phyloP scores from a whole-genome alignment of 805 yeast genomes.

The Lipomyces mesembrius region DNA sequence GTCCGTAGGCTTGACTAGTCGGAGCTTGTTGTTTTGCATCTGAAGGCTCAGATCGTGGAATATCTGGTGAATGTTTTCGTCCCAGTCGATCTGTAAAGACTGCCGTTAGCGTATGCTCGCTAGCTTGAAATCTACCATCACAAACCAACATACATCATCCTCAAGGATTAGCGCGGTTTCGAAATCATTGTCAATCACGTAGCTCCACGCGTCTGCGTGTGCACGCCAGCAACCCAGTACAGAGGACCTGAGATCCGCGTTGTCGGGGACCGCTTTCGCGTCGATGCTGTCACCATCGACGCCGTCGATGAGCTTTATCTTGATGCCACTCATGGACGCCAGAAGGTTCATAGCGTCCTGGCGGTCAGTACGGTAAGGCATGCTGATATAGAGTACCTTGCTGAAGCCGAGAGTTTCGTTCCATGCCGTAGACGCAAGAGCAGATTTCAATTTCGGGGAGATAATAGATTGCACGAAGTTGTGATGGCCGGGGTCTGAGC shows the following conservation, averaged over 20 bases:
- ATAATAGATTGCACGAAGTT: no score
- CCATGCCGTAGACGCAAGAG: no score
- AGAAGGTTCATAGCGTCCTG: conserved; percentile 23
- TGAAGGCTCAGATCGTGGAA: conserved; percentile 16
- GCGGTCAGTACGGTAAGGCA: conserved; percentile 29
- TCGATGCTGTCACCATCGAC: conserved; percentile 16
- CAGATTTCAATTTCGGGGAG: no score
- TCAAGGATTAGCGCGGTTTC: conserved; percentile 26
- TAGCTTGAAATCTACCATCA: no score
- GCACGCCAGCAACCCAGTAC: conserved; percentile 32
- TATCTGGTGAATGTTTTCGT: conserved; percentile 23
- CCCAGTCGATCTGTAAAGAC: conserved; percentile 16
- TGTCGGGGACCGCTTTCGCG: conserved; percentile 23
- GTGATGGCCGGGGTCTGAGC: no score
- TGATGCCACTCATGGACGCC: conserved; percentile 17
- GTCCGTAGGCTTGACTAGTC: conserved; percentile 2
- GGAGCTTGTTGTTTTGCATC: conserved; percentile 29
- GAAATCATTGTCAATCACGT: conserved; percentile 19
- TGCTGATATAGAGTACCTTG: conserved; percentile 20
- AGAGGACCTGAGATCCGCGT: conserved; percentile 8
- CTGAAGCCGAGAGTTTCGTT: conserved; percentile 26
- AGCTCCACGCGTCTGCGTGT: conserved; percentile 26
- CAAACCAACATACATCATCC: conserved; percentile 18
- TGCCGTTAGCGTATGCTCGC: no score
- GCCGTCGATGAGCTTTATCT: conserved; percentile 17